A percentile compares a stretch with the other conserved stretches of the same genome.
Conservation (phyloP, 1,284 basidiomycete genomes). For the Ceratobasidium sp. region DNA sequence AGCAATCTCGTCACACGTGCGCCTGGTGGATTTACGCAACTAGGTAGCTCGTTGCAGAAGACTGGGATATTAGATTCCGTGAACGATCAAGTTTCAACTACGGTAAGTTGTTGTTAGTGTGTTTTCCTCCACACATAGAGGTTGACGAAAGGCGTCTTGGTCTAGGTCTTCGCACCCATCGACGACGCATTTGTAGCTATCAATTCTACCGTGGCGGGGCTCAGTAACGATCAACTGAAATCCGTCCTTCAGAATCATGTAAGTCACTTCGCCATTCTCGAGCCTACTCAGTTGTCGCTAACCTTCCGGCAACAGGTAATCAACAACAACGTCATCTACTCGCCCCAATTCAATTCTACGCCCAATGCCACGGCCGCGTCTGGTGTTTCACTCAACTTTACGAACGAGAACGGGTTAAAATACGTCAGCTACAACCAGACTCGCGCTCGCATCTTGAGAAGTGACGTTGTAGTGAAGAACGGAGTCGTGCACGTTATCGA, state of each 20-base stretch:
- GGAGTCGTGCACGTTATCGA: constrained; percentile 59
- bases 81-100: neutral
- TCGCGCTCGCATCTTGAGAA: constrained; percentile 54
- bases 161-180: constrained; percentile 55
- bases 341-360: constrained; percentile 49
- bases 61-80: neutral
- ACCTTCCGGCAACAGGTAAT: constrained; percentile 47
- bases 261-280: constrained; percentile 30
- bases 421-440: constrained; percentile 54
- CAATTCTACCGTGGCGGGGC: constrained; percentile 1
- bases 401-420: constrained; percentile 52
- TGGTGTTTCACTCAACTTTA: constrained; percentile 54
- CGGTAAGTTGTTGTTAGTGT: constrained; percentile 49
- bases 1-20: constrained; percentile 49
- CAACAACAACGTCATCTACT: constrained; percentile 55
- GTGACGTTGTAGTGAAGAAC: constrained; percentile 56
- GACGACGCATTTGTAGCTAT: constrained; percentile 49
- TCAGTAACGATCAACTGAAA: constrained; percentile 46
- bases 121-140: neutral
- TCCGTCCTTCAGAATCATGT: constrained; percentile 48
- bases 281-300: neutral
- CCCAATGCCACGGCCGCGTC: constrained; percentile 53
- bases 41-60: constrained; percentile 25
- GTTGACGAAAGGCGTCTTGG: constrained; percentile 47
- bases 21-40: constrained; percentile 14